Percentiles rank a stretch among this genome's conserved stretches.
These are phyloP conservation scores for Fusarium solani-melongenae DNA, from an alignment of 2,329 filamentous ascomycete species.

Conservation along the genomic window DNA sequence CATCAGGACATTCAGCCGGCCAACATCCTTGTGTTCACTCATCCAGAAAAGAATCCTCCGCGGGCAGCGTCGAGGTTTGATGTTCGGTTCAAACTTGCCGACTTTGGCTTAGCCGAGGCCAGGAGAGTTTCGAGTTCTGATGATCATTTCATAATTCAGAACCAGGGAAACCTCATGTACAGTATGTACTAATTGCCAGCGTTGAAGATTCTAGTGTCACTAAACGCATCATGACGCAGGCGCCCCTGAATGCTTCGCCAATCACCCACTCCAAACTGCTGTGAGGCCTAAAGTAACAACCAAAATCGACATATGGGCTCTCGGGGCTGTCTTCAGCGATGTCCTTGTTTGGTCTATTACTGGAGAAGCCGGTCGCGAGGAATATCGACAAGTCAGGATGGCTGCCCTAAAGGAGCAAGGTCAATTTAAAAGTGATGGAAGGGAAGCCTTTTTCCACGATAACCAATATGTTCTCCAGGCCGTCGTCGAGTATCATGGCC, in stretches of 20 bases:
- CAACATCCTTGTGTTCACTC: conserved; percentile 23
- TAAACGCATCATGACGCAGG: neutral
- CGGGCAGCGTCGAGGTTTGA: neutral
- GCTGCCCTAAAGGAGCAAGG: no score
- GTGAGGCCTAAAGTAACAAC: neutral
- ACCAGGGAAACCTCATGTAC: conserved; percentile 19
- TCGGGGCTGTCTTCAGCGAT: conserved; percentile 28
- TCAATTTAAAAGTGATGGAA: no score
- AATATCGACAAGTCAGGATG: no score
- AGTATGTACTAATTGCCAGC: no score
- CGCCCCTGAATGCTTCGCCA: conserved; percentile 4
- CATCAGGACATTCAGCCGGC: conserved; percentile 25
- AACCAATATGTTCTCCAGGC: no score
- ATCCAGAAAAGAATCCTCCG: neutral
- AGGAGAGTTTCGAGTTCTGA: neutral
- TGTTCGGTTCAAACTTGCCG: conserved; percentile 4
- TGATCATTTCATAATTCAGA: neutral
- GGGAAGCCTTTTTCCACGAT: no score
- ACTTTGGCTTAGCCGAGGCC: conserved; percentile 11
- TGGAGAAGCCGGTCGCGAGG: neutral
- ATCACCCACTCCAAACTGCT: neutral
- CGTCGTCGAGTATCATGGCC: no score
- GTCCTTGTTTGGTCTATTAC: conserved; percentile 12
- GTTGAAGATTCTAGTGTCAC: no score
- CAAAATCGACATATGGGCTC: conserved; percentile 5